A percentile compares a stretch with the other conserved stretches of the same genome.
Conservation (phyloP, 352 stramenopile genomes). For the Globisporangium iwayamae region DNA sequence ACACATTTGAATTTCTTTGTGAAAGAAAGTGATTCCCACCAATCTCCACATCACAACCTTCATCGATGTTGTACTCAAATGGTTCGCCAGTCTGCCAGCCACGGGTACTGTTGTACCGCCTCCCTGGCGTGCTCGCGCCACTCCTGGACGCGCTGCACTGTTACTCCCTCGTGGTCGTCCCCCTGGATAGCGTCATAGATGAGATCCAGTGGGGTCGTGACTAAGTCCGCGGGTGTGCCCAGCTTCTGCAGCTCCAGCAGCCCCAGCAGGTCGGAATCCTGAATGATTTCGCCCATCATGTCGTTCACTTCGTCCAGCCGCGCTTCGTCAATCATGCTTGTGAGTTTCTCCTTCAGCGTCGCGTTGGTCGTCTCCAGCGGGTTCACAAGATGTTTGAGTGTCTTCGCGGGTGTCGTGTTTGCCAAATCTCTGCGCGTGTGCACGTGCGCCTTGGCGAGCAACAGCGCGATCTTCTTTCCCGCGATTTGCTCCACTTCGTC, state of each 20-base stretch:
- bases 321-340: slow-evolving; percentile 61
- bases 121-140: slow-evolving; percentile 51
- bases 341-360: slow-evolving; percentile 38
- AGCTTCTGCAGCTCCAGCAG: slow-evolving; percentile 74
- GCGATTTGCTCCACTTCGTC: slow-evolving; percentile 73
- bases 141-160: slow-evolving; percentile 28
- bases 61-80: slow-evolving; percentile 27
- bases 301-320: slow-evolving; percentile 81
- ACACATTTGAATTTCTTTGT: slow-evolving; percentile 6
- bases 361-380: slow-evolving; percentile 32
- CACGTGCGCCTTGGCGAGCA: slow-evolving; percentile 43
- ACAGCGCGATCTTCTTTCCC: slow-evolving; percentile 35
- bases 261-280: slow-evolving; percentile 40
- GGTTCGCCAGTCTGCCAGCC: slow-evolving; percentile 81
- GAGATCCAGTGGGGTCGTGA: slow-evolving; percentile 65
- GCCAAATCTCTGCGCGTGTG: slow-evolving; percentile 59
- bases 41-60: not conserved
- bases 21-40: not conserved
- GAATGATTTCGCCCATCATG: slow-evolving; percentile 66
- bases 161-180: slow-evolving; percentile 15
- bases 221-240: slow-evolving; percentile 72
- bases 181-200: slow-evolving; percentile 38
- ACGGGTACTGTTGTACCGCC: slow-evolving; percentile 40
- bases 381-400: slow-evolving; percentile 31
- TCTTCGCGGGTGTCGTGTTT: slow-evolving; percentile 30